Base-by-base conservation (phyloP, 257 asterid genomes). In the Salvia rosmarinus region DNA sequence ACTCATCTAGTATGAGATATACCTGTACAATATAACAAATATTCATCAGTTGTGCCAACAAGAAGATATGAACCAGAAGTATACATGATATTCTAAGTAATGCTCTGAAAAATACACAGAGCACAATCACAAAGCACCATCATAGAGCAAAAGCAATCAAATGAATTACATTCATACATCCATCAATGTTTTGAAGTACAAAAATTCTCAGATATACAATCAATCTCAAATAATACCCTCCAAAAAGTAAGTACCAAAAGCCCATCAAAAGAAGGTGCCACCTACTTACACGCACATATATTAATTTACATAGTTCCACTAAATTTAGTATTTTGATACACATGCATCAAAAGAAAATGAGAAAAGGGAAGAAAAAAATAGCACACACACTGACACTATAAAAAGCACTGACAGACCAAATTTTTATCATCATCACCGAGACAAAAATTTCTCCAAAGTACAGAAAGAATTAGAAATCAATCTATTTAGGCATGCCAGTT, bases 1-100 rank as follows among this genome's bases (percentile, higher is more conserved):
- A 94, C 89, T 94, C 99, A 37, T 94, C 99, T 60, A 94, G 64
- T 77, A 89, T 91, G 80, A 94, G 96, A 78, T 94, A 91, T 52
- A 94, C 99, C 99, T 94, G 72, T 60, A 30, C 61, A 51, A 28
- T 40, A 47, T 6, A 42, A 71, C 42, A 39, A 49, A 19, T 21
- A 54, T 23, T 32, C 25, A 78, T 69, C 62, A 85, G 76, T 11
- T 32, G 63, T 13, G 46, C 71, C 54, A 37, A n/a, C 28, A 23
- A 23, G 9, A 6, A 64, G 6, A 64, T 14, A n/a, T 2, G 14
- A 14, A 14, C 42, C 13, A 9, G 6, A 32, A 43, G 39, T n/a
- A 64, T n/a, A 25, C 28, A 25, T 20, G 17, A 43, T 43, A 43
- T 40, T 43, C 47, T 11, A 0, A 32, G 34, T 56, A 16, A 58